Conservation (phyloP, 1,284 basidiomycete genomes). For the Malassezia sp. region DNA sequence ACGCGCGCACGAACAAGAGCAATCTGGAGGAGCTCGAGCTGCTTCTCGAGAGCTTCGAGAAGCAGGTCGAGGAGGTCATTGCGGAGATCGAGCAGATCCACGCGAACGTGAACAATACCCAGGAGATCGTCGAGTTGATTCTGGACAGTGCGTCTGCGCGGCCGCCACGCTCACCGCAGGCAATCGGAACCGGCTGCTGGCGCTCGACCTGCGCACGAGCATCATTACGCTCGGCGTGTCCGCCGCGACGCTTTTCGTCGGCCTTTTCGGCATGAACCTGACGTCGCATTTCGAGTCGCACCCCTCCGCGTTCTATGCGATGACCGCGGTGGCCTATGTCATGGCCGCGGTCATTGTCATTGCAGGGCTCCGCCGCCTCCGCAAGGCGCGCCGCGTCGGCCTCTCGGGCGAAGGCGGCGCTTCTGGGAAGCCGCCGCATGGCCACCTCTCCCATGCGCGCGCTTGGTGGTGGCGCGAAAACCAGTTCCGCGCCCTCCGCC, state of each 20-base stretch:
- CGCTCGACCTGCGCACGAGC: constrained; percentile 80
- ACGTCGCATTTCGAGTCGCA: constrained; percentile 26
- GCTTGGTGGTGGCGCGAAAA: constrained; percentile 20
- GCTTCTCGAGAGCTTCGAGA: constrained; percentile 80
- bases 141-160: too few species aligned
- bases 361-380: constrained; percentile 21
- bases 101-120: constrained; percentile 68
- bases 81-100: constrained; percentile 28
- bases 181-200: constrained; percentile 81
- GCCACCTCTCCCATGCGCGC: constrained; percentile 9
- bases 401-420: constrained; percentile 8
- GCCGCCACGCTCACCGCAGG: too few species aligned
- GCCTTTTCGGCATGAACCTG: constrained; percentile 83
- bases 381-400: constrained; percentile 23
- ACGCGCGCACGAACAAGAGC: constrained; percentile 15
- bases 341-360: constrained; percentile 20
- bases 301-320: constrained; percentile 26
- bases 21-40: constrained; percentile 67
- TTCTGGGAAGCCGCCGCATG: constrained; percentile 3
- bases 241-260: constrained; percentile 79
- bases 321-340: constrained; percentile 18
- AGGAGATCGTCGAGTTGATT: constrained; percentile 93
- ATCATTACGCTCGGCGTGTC: constrained; percentile 87
- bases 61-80: constrained; percentile 51
- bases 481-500: constrained; percentile 15